Evolutionary conservation across 2,329 filamentous ascomycete genomes (phyloP).

Genomic region (Talaromyces sp.): DNA sequence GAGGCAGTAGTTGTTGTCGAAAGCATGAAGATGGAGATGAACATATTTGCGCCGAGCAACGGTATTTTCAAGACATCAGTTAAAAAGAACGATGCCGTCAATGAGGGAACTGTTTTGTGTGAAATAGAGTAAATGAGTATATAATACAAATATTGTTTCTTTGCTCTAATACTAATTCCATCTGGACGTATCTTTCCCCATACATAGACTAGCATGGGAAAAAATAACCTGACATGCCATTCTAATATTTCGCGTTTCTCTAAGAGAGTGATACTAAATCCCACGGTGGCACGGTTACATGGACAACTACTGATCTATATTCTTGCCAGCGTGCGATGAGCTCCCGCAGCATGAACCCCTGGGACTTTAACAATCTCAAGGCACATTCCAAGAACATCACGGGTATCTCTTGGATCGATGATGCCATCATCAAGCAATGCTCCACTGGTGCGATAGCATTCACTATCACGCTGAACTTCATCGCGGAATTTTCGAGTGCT

Average conservation of each 20-base stretch:
- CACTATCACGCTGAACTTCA: slow-evolving; percentile 25
- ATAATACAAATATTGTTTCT: too few species aligned
- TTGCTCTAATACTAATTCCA: too few species aligned
- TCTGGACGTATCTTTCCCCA: too few species aligned
- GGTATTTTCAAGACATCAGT: slow-evolving; percentile 24
- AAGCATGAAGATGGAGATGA: slow-evolving; percentile 43
- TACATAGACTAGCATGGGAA: too few species aligned
- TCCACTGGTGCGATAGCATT: slow-evolving; percentile 29
- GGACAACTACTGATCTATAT: slow-evolving; percentile 11
- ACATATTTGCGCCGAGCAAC: slow-evolving; percentile 19
- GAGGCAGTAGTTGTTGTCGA: slow-evolving; percentile 32
- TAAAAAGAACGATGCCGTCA: slow-evolving; percentile 27
- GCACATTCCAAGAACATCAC: slow-evolving; percentile 33
- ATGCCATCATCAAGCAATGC: slow-evolving; percentile 32
- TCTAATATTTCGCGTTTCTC: too few species aligned
- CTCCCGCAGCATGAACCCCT: slow-evolving; percentile 19
- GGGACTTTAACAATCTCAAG: slow-evolving; percentile 26
- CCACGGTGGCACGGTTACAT: too few species aligned
- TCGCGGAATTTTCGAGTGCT: slow-evolving; percentile 21
- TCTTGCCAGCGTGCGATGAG: slow-evolving; percentile 22
- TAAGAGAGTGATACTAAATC: too few species aligned
- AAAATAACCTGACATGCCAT: too few species aligned
- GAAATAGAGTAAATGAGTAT: too few species aligned
- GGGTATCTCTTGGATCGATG: slow-evolving; percentile 34
- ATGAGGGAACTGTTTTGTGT: slow-evolving; percentile 27